Conservation (phyloP, 164 flowering plant genomes). For the Piper betle region DNA sequence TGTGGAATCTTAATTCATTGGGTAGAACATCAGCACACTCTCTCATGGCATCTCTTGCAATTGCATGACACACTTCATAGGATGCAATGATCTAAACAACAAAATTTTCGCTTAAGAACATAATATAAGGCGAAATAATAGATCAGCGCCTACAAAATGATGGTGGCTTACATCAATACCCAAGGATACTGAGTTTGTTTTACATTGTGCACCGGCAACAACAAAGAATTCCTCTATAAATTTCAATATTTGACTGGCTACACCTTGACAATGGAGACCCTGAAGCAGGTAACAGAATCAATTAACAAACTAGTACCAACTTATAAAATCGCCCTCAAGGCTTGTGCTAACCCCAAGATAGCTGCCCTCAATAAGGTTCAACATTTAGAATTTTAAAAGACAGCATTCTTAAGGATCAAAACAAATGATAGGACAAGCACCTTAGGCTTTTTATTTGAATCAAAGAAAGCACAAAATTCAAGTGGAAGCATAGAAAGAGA, state of each 20-base stretch:
- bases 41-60: slow-evolving; percentile 20
- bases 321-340: too few relatives aligned
- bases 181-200: slow-evolving; percentile 42
- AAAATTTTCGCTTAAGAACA: background rate
- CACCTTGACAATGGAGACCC: slow-evolving; percentile 66
- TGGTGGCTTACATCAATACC: slow-evolving; percentile 49
- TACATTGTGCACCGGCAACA: slow-evolving; percentile 50
- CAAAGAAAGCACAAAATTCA: too few relatives aligned
- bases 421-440: too few relatives aligned
- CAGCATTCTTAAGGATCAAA: too few relatives aligned
- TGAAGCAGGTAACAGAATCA: slow-evolving; percentile 7
- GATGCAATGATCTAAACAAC: slow-evolving; percentile 41
- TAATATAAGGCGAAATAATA: background rate
- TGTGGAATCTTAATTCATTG: slow-evolving; percentile 31
- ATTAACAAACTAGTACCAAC: background rate
- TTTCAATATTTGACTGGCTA: slow-evolving; percentile 62
- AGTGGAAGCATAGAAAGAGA: too few relatives aligned
- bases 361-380: too few relatives aligned
- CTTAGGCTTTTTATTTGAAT: too few relatives aligned
- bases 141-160: background rate
- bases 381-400: too few relatives aligned
- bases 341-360: background rate
- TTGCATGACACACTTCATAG: slow-evolving; percentile 32
- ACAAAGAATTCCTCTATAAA: slow-evolving; percentile 50
- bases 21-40: slow-evolving; percentile 8